Evolutionary conservation across 345 rosid genomes (phyloP).

Genomic region (Salix purpurea): DNA sequence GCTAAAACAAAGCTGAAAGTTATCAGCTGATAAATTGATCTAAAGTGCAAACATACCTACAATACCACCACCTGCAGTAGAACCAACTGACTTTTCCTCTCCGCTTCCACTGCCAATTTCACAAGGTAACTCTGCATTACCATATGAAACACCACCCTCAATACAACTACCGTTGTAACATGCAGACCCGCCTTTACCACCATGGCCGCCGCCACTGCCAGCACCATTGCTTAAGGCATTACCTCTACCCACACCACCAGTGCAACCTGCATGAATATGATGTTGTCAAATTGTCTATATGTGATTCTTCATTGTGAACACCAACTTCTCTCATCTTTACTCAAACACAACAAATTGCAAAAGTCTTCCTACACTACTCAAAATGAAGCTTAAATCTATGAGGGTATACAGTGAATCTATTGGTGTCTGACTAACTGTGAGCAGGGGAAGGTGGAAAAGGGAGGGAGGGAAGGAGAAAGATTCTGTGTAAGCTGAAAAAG

Average conservation of each 20-base stretch:
- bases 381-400: background rate
- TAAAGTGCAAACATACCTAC: conserved; percentile 49
- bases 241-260: conserved; percentile 89
- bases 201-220: conserved; percentile 98
- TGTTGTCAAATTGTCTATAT: conserved; percentile 3
- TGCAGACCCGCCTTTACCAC: conserved; percentile 86
- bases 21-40: background rate
- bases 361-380: background rate
- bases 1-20: background rate
- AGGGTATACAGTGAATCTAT: background rate
- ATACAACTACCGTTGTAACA: conserved; percentile 59
- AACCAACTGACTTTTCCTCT: conserved; percentile 47
- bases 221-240: conserved; percentile 56
- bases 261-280: conserved; percentile 65
- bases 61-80: conserved; percentile 91
- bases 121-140: conserved; percentile 80
- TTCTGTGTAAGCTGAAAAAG: background rate
- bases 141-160: conserved; percentile 84
- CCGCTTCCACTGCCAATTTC: conserved; percentile 99
- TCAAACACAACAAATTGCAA: conserved; percentile 9
- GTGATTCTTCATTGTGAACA: conserved; percentile 11
- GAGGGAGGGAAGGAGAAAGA: background rate
- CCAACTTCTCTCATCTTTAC: background rate
- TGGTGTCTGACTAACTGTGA: background rate
- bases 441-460: background rate